These are phyloP conservation scores for Scenedesmus sp. DNA, from an alignment of 163 green algal species.

Conservation along the genomic window DNA sequence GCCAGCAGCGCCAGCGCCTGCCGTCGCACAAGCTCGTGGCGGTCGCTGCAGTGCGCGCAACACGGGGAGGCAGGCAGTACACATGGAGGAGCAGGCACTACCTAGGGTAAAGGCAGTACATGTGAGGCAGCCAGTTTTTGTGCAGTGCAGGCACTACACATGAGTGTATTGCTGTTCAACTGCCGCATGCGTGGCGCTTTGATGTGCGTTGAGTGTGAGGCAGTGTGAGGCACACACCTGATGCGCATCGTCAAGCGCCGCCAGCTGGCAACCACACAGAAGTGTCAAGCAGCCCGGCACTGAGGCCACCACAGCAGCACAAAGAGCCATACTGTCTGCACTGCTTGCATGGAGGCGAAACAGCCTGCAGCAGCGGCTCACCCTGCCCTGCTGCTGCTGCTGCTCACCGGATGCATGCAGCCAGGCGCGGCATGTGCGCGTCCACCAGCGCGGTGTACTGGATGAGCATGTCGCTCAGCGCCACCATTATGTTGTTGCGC, in stretches of 20 bases:
- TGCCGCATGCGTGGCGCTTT: too few relatives aligned
- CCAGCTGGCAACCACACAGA: too few relatives aligned
- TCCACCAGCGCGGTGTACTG: conserved; percentile 89
- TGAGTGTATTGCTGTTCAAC: not conserved
- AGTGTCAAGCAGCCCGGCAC: too few relatives aligned
- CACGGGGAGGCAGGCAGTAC: not conserved
- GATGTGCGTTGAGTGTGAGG: not conserved
- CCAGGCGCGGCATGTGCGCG: conserved; percentile 80
- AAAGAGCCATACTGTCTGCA: not conserved
- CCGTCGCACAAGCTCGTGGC: conserved; percentile 81
- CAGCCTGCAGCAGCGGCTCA: not conserved
- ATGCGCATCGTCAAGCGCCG: too few relatives aligned
- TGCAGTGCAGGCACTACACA: not conserved
- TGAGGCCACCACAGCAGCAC: not conserved
- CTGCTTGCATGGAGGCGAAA: conserved; percentile 47
- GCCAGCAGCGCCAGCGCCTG: conserved; percentile 85
- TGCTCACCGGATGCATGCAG: conserved; percentile 72
- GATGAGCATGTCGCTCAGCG: conserved; percentile 87
- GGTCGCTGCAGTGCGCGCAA: conserved; percentile 60
- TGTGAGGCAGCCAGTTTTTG: not conserved
- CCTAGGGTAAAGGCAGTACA: not conserved
- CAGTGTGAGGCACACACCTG: not conserved
- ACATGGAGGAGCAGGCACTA: not conserved
- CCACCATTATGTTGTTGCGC: conserved; percentile 93
- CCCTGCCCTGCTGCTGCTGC: not conserved